These are phyloP conservation scores for Thermochaetoides thermophila DNA, from an alignment of 495 filamentous ascomycete genomes.

Conservation along the genomic window DNA sequence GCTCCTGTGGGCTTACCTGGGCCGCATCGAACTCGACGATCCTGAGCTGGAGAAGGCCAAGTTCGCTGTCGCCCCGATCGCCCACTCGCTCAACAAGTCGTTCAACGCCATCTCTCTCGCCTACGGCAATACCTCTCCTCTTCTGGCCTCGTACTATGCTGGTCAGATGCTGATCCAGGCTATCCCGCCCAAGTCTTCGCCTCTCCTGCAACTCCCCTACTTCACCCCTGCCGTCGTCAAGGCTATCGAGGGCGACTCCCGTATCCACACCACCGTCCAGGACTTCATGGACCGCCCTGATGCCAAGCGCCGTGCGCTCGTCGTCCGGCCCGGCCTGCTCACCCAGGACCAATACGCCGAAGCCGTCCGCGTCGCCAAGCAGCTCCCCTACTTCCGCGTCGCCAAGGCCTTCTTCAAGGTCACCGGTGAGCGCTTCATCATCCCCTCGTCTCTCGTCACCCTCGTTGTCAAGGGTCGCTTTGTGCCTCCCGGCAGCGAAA, in stretches of 20 bases:
- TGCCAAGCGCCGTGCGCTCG: slow-evolving; percentile 50
- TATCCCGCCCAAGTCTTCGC: slow-evolving; percentile 63
- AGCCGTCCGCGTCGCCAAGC: slow-evolving; percentile 58
- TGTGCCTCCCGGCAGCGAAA: slow-evolving; percentile 64
- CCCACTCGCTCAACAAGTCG: slow-evolving; percentile 68
- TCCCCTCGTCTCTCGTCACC: slow-evolving; percentile 82
- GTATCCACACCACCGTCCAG: slow-evolving; percentile 64
- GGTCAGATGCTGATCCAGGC: slow-evolving; percentile 85
- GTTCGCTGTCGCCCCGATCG: slow-evolving; percentile 70
- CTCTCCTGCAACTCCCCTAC: slow-evolving; percentile 82
- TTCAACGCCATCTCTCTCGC: slow-evolving; percentile 77
- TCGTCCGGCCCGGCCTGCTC: slow-evolving; percentile 54
- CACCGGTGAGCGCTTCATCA: slow-evolving; percentile 80
- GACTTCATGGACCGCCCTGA: slow-evolving; percentile 76
- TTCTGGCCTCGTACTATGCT: slow-evolving; percentile 66
- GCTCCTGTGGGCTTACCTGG: slow-evolving; percentile 88
- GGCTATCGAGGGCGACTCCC: slow-evolving; percentile 60
- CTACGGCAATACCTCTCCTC: slow-evolving; percentile 66
- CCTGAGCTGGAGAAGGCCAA: slow-evolving; percentile 55
- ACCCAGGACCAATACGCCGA: slow-evolving; percentile 61
- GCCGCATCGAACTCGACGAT: slow-evolving; percentile 65
- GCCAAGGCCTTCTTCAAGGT: slow-evolving; percentile 98
- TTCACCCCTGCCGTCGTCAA: slow-evolving; percentile 64
- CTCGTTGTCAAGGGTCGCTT: slow-evolving; percentile 93
- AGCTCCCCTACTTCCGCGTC: slow-evolving; percentile 69